Percentiles rank a stretch among this genome's conserved stretches.
Evolutionary conservation across 208 protist species (phyloP).

Genomic region (Crithidia acanthocephali): DNA sequence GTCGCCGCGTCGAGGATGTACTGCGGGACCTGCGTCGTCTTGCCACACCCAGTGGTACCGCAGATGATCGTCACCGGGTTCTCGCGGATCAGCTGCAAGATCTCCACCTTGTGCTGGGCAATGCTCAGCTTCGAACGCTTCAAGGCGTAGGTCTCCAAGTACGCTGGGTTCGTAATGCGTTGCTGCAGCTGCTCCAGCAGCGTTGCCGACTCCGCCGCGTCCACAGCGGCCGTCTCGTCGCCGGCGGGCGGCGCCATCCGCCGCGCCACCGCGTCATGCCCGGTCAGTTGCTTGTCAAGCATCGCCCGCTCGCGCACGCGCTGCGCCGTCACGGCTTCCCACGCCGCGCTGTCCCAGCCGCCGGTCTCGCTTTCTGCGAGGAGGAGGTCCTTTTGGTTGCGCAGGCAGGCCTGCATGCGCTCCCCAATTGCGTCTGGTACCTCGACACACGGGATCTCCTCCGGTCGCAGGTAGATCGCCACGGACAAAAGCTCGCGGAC

Average conservation of each 20-base stretch:
- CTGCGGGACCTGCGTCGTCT: constrained; percentile 97
- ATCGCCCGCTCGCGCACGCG: background rate
- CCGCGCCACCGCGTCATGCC: background rate
- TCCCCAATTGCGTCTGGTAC: constrained; percentile 10
- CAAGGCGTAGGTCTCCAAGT: constrained; percentile 67
- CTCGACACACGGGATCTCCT: constrained; percentile 17
- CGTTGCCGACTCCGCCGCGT: constrained; percentile 48
- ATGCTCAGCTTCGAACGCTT: constrained; percentile 78
- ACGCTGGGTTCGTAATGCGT: constrained; percentile 62
- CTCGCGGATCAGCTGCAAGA: constrained; percentile 68
- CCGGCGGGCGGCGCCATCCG: too few relatives aligned
- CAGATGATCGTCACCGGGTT: constrained; percentile 93
- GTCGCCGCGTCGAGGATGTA: constrained; percentile 92
- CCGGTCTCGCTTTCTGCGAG: constrained; percentile 12
- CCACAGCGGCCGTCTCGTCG: constrained; percentile 26
- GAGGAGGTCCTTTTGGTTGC: constrained; percentile 20
- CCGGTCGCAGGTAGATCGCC: constrained; percentile 12
- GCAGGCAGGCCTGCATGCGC: constrained; percentile 32
- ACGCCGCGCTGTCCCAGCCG: constrained; percentile 33
- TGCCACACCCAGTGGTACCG: constrained; percentile 97
- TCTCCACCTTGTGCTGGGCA: constrained; percentile 59
- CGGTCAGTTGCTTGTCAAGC: background rate
- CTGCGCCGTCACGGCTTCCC: constrained; percentile 31
- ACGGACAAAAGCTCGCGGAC: constrained; percentile 1
- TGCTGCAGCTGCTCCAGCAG: constrained; percentile 49